Base-by-base conservation (phyloP, 163 green algal species). In the Chlorella variabilis region DNA sequence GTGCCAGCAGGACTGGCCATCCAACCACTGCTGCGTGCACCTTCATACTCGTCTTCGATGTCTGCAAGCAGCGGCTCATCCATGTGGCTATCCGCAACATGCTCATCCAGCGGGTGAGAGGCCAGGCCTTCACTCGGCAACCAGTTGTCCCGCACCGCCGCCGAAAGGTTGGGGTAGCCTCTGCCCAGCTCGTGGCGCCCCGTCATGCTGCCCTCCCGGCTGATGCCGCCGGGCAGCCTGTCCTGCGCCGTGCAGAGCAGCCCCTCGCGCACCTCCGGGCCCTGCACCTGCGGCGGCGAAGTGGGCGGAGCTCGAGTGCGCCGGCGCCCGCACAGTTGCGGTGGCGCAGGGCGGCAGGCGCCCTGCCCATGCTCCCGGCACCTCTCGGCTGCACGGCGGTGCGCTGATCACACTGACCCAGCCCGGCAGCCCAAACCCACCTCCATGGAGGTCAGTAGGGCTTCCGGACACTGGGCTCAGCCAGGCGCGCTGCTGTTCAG, bases 161-260 rank as follows among this genome's bases (percentile, higher is more conserved):
- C 58, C 39, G 17, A 11, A 1, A 71, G 59, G 4, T 8, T 25
- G 39, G 29, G 27, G 45, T 39, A 17, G 25, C 5, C 39, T 25
- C 0, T 6, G 34, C 18, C 18, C 5, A 62, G 39, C 58, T 31
- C 34, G 21, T 33, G 49, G 7, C 39, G 58, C 58, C 71, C 74
- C 4, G 15, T 48, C n/a, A 61, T 20, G 41, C 74, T 80, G 56
- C 74, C 29, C 58, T 80, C 74, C 3, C 74, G 74, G 58, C 74
- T 80, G 7, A 71, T 36, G 23, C 74, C 74, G n/a, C 74, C 74
- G 5, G 56, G 20, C 38, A 80, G 39, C 27, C 39, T 71, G n/a
- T 80, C 74, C 74, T 80, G 74, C n/a, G 41, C 74, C 7, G 38
- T 59, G 74, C 58, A 80, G n/a, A 80, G 58, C 58, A 71, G 11